A percentile compares a stretch with the other conserved stretches of the same genome.
phyloP scores from a whole-genome alignment of 2,329 filamentous ascomycete species.

The Hirsutella rhossiliensis region DNA sequence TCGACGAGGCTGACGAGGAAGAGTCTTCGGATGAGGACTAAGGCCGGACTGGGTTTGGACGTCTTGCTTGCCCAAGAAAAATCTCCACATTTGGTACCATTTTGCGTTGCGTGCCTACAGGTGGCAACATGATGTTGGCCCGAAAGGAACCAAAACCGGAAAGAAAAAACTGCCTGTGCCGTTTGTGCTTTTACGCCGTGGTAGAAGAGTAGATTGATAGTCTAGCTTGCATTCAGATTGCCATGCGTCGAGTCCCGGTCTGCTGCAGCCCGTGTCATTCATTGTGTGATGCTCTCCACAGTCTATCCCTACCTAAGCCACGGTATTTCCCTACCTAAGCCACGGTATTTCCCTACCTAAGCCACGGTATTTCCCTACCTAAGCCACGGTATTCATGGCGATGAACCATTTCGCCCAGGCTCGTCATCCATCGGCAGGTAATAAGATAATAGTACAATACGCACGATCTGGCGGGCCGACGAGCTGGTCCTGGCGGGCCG shows the following conservation, averaged over 20 bases:
- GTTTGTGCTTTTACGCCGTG: conserved; percentile 3
- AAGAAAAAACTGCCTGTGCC: background rate
- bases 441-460: too few species aligned
- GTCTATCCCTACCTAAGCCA: too few species aligned
- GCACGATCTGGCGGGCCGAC: too few species aligned
- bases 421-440: too few species aligned
- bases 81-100: background rate
- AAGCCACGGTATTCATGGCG: too few species aligned
- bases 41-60: background rate
- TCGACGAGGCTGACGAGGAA: conserved; percentile 73
- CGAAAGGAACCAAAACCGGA: background rate
- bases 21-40: conserved; percentile 50
- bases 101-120: background rate
- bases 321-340: too few species aligned
- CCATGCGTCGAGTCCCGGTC: conserved; percentile 9
- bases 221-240: conserved; percentile 9
- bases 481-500: too few species aligned
- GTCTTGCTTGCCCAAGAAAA: background rate
- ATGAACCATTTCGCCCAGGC: too few species aligned
- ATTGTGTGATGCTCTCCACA: background rate
- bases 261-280: background rate
- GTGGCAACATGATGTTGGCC: background rate
- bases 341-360: too few species aligned
- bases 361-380: too few species aligned
- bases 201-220: conserved; percentile 5